Conservation (phyloP, 345 rosid genomes). For the Psidium guajava region DNA sequence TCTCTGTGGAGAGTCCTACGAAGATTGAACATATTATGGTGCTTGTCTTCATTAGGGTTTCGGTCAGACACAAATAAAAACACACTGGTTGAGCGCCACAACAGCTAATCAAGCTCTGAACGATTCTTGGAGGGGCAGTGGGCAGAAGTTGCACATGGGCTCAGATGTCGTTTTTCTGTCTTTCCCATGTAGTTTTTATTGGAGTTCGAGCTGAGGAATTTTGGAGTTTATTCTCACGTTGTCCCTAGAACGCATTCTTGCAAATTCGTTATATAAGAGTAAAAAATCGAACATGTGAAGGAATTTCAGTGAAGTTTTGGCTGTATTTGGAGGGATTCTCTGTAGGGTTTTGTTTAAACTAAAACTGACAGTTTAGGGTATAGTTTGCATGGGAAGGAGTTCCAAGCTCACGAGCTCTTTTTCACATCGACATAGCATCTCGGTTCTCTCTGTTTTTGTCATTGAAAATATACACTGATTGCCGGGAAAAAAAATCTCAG, state of each 20-base stretch:
- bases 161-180: constrained; percentile 25
- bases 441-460: not conserved
- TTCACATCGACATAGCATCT: not conserved
- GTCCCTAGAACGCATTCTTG: not conserved
- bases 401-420: constrained; percentile 19
- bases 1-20: not conserved
- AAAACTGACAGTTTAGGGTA: constrained; percentile 27
- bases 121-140: not conserved
- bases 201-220: constrained; percentile 18
- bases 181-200: not conserved
- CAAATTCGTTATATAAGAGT: not conserved
- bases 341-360: constrained; percentile 1
- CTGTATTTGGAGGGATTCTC: not conserved
- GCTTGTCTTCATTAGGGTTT: not conserved
- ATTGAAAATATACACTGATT: not conserved
- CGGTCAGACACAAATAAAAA: not conserved
- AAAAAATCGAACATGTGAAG: not conserved
- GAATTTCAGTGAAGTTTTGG: not conserved
- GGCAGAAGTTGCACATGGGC: constrained; percentile 49
- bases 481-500: not conserved
- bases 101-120: not conserved
- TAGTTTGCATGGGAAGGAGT: constrained; percentile 29
- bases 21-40: not conserved
- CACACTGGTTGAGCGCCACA: not conserved
- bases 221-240: constrained; percentile 17